Conservation (phyloP, 2,329 filamentous ascomycete species). For the Didymella glomerata region DNA sequence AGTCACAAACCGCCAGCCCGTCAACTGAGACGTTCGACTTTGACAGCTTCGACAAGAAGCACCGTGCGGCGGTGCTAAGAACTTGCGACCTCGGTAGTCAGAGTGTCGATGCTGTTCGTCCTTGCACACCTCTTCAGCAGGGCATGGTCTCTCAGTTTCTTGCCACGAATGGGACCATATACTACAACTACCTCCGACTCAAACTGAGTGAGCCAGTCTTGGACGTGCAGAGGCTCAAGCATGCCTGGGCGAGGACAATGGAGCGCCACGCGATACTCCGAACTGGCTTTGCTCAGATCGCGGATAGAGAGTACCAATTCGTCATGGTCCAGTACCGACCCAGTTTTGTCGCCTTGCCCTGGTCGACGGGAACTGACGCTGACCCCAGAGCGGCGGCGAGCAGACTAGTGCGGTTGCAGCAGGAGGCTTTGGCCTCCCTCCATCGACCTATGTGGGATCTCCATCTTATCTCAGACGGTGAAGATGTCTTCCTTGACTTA, state of each 20-base stretch:
- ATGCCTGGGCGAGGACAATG: constrained; percentile 68
- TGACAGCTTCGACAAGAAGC: constrained; percentile 58
- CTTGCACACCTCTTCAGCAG: constrained; percentile 81
- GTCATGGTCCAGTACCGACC: constrained; percentile 73
- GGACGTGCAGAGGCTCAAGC: constrained; percentile 54
- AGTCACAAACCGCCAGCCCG: not conserved
- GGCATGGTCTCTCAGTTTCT: constrained; percentile 81
- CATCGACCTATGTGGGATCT: constrained; percentile 71
- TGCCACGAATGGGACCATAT: constrained; percentile 71
- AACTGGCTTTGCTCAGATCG: constrained; percentile 73
- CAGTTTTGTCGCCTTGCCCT: constrained; percentile 48
- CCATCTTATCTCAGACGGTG: constrained; percentile 53
- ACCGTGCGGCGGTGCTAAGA: constrained; percentile 48
- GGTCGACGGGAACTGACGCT: constrained; percentile 24
- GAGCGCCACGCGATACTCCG: constrained; percentile 74
- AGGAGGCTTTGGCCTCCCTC: constrained; percentile 55
- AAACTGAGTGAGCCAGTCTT: constrained; percentile 54
- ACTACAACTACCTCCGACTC: constrained; percentile 77
- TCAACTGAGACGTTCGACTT: constrained; percentile 56
- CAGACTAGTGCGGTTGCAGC: constrained; percentile 37
- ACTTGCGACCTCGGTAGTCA: constrained; percentile 43
- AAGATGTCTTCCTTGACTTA: constrained; percentile 53
- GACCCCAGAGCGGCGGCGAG: constrained; percentile 13
- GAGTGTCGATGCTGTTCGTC: constrained; percentile 67
- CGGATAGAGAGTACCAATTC: constrained; percentile 69